Base-by-base conservation (phyloP, 2,329 filamentous ascomycete genomes). In the Arthrobotrys musiformis region DNA sequence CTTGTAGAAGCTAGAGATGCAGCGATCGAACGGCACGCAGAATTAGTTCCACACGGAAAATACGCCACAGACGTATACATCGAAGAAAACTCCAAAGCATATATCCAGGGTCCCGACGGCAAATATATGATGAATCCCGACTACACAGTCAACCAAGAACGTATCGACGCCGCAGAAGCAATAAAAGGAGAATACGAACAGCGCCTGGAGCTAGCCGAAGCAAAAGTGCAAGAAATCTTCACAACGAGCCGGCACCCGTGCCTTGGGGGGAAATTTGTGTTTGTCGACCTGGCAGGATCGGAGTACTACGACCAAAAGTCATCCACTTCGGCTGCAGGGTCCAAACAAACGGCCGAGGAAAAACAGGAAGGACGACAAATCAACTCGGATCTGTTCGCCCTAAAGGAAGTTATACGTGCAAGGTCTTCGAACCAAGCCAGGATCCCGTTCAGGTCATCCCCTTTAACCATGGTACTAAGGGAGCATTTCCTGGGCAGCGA, bases 391-490 rank as follows among this genome's bases (percentile, higher is more conserved):
- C 81, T 86, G 4, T 82, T 86, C 7, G 83, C 85, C 0, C 79
- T 86, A 58, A 86, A 86, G 72, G 84, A 86, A 64, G 85, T 86
- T 2, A 85, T 86, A n/a, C 81, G 85, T 0, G 84, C 85, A 1
- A 82, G 83, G 64, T 80, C 84, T 0, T 68, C 64, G 22, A 81
- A 80, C n/a, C 80, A 83, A 60, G 11, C 79, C 1, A 80, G 84
- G 1, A 84, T 85, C 35, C 85, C 84, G 0, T 86, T 83, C 77
- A 81, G 84, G 52, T 84, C 84, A 0, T 85, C 84, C 6, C 81
- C 84, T 0, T 75, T 86, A 78, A 86, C 85, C 0, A 85, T 85
- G 85, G 83, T 85, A 2, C 79, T 86, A 30, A 81, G 84, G 0
- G 81, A 83, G 33, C 82, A 85, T 72, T 85, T 85, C 56, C 40